Evolutionary conservation across 2,329 filamentous ascomycete genomes (phyloP).

Genomic region (Hyphodiscus sp.): DNA sequence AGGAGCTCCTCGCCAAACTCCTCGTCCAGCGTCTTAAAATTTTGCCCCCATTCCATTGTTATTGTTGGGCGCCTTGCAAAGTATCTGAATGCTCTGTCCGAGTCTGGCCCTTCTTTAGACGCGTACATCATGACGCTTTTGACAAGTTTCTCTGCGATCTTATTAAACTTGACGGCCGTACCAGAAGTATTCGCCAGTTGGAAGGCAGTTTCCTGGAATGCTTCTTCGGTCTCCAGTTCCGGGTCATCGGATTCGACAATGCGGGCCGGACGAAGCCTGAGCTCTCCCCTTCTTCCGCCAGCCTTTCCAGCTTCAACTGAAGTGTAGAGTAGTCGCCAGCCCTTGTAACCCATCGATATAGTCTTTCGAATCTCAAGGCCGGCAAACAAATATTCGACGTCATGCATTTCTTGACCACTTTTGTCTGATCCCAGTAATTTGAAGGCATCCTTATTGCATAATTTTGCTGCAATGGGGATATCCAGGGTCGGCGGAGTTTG

Average conservation of each 20-base stretch:
- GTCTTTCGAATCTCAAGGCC: constrained; percentile 25
- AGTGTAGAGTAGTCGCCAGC: constrained; percentile 23
- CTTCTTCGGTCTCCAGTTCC: neutral
- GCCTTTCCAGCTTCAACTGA: constrained; percentile 28
- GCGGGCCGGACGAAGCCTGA: constrained; percentile 15
- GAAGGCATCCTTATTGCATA: constrained; percentile 13
- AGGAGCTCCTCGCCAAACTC: neutral
- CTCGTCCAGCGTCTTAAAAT: neutral
- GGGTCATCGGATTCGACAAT: neutral
- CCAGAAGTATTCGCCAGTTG: neutral
- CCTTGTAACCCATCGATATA: constrained; percentile 16
- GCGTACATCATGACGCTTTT: neutral
- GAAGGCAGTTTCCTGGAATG: neutral
- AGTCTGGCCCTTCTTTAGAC: neutral
- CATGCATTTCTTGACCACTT: neutral
- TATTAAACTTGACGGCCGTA: neutral
- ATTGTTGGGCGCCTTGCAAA: neutral
- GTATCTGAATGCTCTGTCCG: neutral
- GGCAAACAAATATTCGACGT: constrained; percentile 29
- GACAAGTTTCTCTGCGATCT: neutral
- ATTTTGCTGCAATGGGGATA: constrained; percentile 22
- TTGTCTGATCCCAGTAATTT: constrained; percentile 6
- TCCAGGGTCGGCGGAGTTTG: constrained; percentile 23
- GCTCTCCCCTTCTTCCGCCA: constrained; percentile 24
- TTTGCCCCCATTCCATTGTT: neutral